phyloP scores from a whole-genome alignment of 495 filamentous ascomycete genomes.

The Tuber borchii region DNA sequence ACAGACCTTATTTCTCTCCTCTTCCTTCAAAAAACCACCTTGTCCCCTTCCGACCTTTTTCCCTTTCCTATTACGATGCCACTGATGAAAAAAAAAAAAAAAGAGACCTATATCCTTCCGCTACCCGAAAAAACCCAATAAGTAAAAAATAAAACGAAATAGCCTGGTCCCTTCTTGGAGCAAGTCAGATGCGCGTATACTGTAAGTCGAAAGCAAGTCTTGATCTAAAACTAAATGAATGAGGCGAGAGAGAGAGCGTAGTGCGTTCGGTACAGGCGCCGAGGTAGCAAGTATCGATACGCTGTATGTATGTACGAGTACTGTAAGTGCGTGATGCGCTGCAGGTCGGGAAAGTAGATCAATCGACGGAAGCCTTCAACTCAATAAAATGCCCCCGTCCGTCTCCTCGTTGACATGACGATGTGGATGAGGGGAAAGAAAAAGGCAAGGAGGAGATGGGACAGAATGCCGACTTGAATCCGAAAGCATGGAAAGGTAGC shows the following conservation, averaged over 20 bases:
- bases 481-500: not conserved
- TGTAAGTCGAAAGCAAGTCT: not conserved
- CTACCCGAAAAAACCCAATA: not conserved
- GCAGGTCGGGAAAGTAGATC: not conserved
- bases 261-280: not conserved
- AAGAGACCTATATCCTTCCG: not conserved
- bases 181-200: not conserved
- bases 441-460: slow-evolving; percentile 1
- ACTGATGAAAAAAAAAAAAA: not conserved
- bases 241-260: not conserved
- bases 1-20: not conserved
- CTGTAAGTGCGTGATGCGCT: slow-evolving; percentile 2
- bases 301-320: not conserved
- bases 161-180: not conserved
- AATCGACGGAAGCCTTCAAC: not conserved
- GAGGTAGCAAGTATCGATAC: not conserved
- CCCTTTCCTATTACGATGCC: not conserved
- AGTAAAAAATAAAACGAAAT: not conserved
- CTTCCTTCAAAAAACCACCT: not conserved
- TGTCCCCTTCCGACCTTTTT: not conserved
- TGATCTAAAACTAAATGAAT: not conserved
- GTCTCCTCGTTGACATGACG: not conserved
- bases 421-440: not conserved
- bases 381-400: slow-evolving; percentile 2
- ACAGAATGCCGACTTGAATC: not conserved